Evolutionary conservation across 1,284 basidiomycete genomes (phyloP).

Genomic region (Leccinum fallax): DNA sequence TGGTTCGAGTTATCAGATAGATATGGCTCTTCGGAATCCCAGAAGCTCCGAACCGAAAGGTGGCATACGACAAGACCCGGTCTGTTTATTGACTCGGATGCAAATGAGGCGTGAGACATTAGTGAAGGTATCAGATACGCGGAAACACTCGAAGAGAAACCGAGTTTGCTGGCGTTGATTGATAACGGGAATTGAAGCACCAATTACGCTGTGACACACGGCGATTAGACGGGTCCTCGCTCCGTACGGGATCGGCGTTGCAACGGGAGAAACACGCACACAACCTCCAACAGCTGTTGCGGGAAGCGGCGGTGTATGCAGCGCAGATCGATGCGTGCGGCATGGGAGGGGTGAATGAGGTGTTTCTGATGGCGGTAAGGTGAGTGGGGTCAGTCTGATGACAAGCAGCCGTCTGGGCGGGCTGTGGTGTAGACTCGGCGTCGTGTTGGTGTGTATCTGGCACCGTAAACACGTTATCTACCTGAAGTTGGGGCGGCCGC

Average conservation of each 20-base stretch:
- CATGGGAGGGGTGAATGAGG: slow-evolving; percentile 58
- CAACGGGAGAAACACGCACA: slow-evolving; percentile 93
- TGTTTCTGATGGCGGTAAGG: slow-evolving; percentile 92
- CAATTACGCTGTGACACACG: slow-evolving; percentile 88
- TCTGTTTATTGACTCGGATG: slow-evolving; percentile 82
- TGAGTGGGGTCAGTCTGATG: slow-evolving; percentile 36
- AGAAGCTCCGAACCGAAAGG: slow-evolving; percentile 65
- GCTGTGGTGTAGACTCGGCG: slow-evolving; percentile 59
- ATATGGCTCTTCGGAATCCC: slow-evolving; percentile 58
- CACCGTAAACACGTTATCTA: slow-evolving; percentile 91
- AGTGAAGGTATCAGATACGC: slow-evolving; percentile 84
- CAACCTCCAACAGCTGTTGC: slow-evolving; percentile 95
- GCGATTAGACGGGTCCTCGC: slow-evolving; percentile 77
- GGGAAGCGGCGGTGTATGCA: slow-evolving; percentile 84
- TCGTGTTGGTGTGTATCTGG: slow-evolving; percentile 91
- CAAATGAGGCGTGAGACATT: slow-evolving; percentile 97
- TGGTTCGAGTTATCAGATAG: slow-evolving; percentile 53
- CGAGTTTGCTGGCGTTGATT: slow-evolving; percentile 50
- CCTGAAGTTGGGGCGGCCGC: slow-evolving; percentile 51
- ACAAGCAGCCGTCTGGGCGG: background rate
- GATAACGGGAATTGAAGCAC: slow-evolving; percentile 75
- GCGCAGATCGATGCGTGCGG: slow-evolving; percentile 94
- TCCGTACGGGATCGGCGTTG: slow-evolving; percentile 85
- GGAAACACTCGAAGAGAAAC: slow-evolving; percentile 73
- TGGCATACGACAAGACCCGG: slow-evolving; percentile 89